Conservation (phyloP, 257 asterid species). For the Nicotiana undulata region DNA sequence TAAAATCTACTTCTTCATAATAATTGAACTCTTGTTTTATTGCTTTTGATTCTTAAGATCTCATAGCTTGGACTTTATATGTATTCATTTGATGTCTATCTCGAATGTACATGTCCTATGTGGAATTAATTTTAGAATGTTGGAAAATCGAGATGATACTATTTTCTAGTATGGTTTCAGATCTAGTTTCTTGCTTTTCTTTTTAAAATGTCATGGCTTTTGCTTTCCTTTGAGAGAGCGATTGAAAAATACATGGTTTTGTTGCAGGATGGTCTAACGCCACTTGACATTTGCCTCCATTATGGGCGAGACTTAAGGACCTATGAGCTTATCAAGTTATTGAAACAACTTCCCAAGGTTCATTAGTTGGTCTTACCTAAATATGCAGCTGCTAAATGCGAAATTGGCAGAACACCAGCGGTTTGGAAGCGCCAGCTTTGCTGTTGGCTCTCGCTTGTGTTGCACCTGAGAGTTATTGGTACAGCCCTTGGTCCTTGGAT, state of each 20-base stretch:
- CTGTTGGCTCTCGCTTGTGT: neutral
- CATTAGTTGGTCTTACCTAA: neutral
- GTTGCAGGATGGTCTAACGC: constrained; percentile 13
- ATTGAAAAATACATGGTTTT: neutral
- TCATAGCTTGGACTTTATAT: neutral
- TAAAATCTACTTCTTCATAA: constrained; percentile 11
- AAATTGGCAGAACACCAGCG: neutral
- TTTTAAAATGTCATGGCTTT: neutral
- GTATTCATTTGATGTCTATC: neutral
- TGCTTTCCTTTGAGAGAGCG: neutral
- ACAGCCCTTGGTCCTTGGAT: neutral
- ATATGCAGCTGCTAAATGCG: neutral
- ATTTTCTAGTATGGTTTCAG: neutral
- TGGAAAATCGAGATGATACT: neutral
- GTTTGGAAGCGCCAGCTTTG: neutral
- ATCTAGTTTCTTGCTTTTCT: neutral
- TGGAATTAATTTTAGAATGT: neutral
- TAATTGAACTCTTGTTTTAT: neutral
- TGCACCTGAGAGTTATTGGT: neutral
- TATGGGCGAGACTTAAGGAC: neutral
- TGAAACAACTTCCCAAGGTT: constrained; percentile 6
- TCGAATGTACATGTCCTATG: neutral
- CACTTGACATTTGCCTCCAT: constrained; percentile 11
- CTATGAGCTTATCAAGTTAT: constrained; percentile 8
- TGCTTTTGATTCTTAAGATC: neutral